phyloP scores from a whole-genome alignment of 257 asterid species.

The Nicotiana obtusifolia region DNA sequence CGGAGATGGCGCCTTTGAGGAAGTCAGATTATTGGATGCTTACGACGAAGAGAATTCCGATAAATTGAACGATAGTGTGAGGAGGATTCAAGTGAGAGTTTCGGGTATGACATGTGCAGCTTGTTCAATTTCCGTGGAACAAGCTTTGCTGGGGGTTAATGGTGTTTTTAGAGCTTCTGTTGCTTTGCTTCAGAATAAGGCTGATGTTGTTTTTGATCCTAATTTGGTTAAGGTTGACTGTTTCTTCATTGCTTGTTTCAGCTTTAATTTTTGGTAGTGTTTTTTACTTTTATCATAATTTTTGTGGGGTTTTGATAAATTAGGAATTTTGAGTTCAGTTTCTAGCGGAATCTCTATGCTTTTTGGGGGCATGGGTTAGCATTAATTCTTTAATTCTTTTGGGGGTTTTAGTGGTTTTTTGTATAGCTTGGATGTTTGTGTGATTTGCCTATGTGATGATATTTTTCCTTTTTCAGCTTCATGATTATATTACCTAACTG shows the following conservation, averaged over 20 bases:
- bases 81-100: constrained; percentile 69
- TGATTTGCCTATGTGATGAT: too few species aligned
- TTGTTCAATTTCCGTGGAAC: constrained; percentile 88
- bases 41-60: constrained; percentile 37
- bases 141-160: constrained; percentile 54
- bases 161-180: constrained; percentile 91
- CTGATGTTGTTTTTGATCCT: constrained; percentile 74
- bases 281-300: not conserved
- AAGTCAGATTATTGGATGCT: constrained; percentile 52
- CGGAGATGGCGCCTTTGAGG: constrained; percentile 43
- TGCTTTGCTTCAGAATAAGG: constrained; percentile 90
- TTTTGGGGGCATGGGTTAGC: too few species aligned
- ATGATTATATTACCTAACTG: too few species aligned
- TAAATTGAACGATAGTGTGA: constrained; percentile 30
- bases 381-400: too few species aligned
- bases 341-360: too few species aligned
- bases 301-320: too few species aligned
- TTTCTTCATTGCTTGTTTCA: too few species aligned
- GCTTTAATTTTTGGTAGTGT: not conserved
- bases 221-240: constrained; percentile 47
- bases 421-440: too few species aligned
- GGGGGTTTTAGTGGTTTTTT: too few species aligned
- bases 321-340: too few species aligned
- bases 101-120: constrained; percentile 99
- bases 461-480: too few species aligned